These are phyloP conservation scores for Suhomyces sp. DNA, from an alignment of 805 yeast genomes.

Conservation along the genomic window DNA sequence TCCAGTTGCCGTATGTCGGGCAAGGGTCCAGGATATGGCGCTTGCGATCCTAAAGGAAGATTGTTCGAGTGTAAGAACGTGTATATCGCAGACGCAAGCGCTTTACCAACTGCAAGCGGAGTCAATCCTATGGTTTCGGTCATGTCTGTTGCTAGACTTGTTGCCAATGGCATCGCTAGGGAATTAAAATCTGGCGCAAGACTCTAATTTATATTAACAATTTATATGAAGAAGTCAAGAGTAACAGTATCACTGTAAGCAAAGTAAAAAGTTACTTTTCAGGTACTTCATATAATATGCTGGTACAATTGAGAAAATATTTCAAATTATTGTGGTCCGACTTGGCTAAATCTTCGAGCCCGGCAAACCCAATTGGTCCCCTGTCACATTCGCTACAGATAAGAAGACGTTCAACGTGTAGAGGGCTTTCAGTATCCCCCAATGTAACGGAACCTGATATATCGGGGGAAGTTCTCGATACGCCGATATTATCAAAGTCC, in stretches of 20 bases:
- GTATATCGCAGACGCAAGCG: conserved; percentile 25
- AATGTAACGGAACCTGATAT: conserved; percentile 10
- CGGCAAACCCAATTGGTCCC: conserved; percentile 76
- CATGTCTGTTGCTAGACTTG: conserved; percentile 22
- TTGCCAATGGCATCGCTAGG: conserved; percentile 16
- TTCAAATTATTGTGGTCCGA: conserved; percentile 37
- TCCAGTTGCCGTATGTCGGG: conserved; percentile 25
- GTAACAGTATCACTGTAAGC: not conserved
- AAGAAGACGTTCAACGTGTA: conserved; percentile 50
- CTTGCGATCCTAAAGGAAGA: conserved; percentile 21
- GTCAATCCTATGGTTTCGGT: conserved; percentile 26
- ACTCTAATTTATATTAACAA: not conserved
- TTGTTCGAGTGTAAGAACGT: conserved; percentile 23
- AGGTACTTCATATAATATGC: conserved; percentile 39
- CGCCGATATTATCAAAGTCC: conserved; percentile 81
- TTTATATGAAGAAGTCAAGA: not conserved
- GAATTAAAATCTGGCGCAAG: conserved; percentile 12
- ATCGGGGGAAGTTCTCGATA: conserved; percentile 46
- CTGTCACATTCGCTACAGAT: conserved; percentile 75
- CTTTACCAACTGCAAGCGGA: conserved; percentile 27
- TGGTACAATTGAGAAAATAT: conserved; percentile 45
- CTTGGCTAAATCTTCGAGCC: conserved; percentile 25
- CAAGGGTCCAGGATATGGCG: conserved; percentile 24
- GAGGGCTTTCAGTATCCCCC: conserved; percentile 14
- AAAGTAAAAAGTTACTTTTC: not conserved